Percentiles rank a stretch among this genome's conserved stretches.
These are phyloP conservation scores for Hyaloperonospora brassicae DNA, from an alignment of 352 stramenopile genomes.

Conservation along the genomic window DNA sequence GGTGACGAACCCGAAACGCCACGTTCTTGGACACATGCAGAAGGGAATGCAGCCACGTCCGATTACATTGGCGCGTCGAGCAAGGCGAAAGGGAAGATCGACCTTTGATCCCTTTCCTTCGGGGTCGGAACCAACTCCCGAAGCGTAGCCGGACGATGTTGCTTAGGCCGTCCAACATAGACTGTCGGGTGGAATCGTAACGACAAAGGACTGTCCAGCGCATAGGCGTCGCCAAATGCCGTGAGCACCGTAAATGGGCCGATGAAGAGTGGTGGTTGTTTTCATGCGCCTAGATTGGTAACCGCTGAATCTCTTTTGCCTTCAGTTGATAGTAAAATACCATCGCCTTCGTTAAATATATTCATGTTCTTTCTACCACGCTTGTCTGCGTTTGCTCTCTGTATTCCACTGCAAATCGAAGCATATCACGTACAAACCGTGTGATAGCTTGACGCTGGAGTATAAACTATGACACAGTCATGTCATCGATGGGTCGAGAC, in stretches of 20 bases:
- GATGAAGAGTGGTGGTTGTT: not conserved
- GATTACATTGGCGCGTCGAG: no score
- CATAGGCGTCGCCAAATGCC: not conserved
- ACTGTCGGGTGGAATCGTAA: not conserved
- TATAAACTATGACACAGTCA: not conserved
- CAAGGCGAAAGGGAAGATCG: no score
- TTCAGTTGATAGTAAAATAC: not conserved
- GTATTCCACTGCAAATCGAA: not conserved
- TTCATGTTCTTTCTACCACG: constrained; percentile 1
- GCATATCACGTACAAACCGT: not conserved
- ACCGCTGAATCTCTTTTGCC: not conserved
- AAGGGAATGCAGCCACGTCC: no score
- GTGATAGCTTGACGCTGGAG: not conserved
- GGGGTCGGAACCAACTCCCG: no score
- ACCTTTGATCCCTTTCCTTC: no score
- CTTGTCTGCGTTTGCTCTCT: constrained; percentile 1
- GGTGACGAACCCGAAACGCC: no score
- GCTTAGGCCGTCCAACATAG: not conserved
- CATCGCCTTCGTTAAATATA: not conserved
- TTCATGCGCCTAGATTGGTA: not conserved
- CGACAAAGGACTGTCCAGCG: not conserved
- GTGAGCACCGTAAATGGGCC: not conserved
- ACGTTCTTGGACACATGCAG: no score
- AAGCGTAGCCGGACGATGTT: not conserved
- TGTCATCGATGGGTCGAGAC: not conserved